A percentile compares a stretch with the other conserved stretches of the same genome.
These are phyloP conservation scores for Uronychia setigera DNA, from an alignment of 73 alveolate species.

Conservation along the genomic window DNA sequence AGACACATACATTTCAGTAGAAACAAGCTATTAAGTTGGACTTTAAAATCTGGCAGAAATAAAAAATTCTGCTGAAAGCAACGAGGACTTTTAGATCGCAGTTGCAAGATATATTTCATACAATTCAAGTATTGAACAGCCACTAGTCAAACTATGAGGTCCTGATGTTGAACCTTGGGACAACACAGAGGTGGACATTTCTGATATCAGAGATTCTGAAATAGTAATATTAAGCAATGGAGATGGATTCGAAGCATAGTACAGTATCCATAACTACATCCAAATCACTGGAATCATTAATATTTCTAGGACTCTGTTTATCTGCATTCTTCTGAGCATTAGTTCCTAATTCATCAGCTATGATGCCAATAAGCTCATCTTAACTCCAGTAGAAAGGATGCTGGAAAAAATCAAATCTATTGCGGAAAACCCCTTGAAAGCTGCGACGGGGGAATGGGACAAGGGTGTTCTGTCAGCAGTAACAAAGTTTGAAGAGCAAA, in stretches of 20 bases:
- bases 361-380: conserved; percentile 61
- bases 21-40: not conserved
- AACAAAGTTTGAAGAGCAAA: not conserved
- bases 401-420: conserved; percentile 51
- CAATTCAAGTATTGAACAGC: no score
- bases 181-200: no score
- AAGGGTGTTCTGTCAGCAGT: conserved; percentile 31
- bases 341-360: conserved; percentile 41
- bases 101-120: not conserved
- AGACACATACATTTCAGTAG: conserved; percentile 2
- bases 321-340: conserved; percentile 51
- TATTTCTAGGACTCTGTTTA: conserved; percentile 39
- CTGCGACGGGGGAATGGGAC: conserved; percentile 46
- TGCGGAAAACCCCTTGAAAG: conserved; percentile 65
- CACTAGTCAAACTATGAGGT: no score
- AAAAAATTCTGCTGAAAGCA: not conserved
- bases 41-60: not conserved
- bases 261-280: not conserved
- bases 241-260: not conserved
- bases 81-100: not conserved
- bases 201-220: no score
- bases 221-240: no score
- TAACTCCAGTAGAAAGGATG: conserved; percentile 66
- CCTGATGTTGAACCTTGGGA: no score
- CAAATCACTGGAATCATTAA: conserved; percentile 10